phyloP scores from a whole-genome alignment of 495 filamentous ascomycete species.

The Hypoxylon crocopeplum region DNA sequence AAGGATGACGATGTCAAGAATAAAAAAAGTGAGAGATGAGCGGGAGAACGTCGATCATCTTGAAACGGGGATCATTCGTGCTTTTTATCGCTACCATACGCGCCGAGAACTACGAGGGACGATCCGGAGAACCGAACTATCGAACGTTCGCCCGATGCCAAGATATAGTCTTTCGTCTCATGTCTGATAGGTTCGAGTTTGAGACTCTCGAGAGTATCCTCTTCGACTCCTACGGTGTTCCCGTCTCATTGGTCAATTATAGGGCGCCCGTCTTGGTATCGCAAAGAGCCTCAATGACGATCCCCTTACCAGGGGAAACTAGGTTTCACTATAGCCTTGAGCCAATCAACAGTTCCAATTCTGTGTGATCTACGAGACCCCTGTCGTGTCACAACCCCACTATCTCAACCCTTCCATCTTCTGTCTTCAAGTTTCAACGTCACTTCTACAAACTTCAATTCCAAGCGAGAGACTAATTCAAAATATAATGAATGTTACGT shows the following conservation, averaged over 20 bases:
- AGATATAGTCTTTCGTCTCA: too few relatives aligned
- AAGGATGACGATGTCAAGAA: conserved; percentile 25
- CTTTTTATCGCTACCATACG: conserved; percentile 21
- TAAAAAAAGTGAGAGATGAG: conserved; percentile 20
- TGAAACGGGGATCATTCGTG: conserved; percentile 19
- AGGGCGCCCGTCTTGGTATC: neutral
- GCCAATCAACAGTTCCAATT: conserved; percentile 27
- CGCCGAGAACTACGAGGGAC: conserved; percentile 1
- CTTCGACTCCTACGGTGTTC: conserved; percentile 1
- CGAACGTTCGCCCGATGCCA: too few relatives aligned
- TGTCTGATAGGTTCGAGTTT: too few relatives aligned
- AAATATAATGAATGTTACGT: too few relatives aligned
- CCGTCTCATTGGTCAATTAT: conserved; percentile 13
- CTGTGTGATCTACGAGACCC: conserved; percentile 37
- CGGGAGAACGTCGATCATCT: conserved; percentile 30
- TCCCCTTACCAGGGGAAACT: conserved; percentile 23
- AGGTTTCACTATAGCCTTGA: conserved; percentile 34
- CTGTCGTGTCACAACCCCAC: conserved; percentile 26
- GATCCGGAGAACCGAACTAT: conserved; percentile 16
- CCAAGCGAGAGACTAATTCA: too few relatives aligned
- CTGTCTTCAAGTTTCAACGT: conserved; percentile 6
- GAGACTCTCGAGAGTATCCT: conserved; percentile 1
- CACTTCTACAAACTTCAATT: neutral
- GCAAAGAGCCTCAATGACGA: conserved; percentile 36
- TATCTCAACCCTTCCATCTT: conserved; percentile 18